Evolutionary conservation across 495 filamentous ascomycete species (phyloP).

Genomic region (Friedmanniomyces simplex): DNA sequence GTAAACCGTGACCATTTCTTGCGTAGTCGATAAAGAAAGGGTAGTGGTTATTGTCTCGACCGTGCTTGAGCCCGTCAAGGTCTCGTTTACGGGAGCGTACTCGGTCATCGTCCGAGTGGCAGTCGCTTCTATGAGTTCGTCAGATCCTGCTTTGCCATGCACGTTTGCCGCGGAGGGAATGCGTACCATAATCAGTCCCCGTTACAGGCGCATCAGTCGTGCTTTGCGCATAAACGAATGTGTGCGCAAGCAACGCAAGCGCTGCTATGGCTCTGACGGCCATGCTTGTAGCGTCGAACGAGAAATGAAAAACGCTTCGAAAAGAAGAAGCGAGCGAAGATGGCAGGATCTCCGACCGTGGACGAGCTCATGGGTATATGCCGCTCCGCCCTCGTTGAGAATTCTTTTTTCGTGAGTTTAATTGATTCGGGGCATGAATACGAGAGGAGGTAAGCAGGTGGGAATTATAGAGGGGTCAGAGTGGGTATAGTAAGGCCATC

Average conservation of each 20-base stretch:
- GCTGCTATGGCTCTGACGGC: neutral
- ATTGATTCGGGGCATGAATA: neutral
- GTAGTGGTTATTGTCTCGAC: neutral
- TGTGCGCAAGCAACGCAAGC: neutral
- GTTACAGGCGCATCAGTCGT: neutral
- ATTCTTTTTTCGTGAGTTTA: neutral
- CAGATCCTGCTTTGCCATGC: neutral
- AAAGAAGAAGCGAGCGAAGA: neutral
- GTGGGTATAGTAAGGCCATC: too few relatives aligned
- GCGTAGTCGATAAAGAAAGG: neutral
- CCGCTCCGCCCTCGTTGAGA: neutral
- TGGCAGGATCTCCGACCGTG: neutral
- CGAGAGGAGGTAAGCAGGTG: neutral
- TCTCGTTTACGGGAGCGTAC: neutral
- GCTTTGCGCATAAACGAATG: neutral
- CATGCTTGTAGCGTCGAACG: neutral
- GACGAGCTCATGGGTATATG: neutral
- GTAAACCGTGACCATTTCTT: neutral
- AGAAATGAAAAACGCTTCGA: neutral
- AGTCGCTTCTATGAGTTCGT: neutral
- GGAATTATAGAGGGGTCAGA: neutral
- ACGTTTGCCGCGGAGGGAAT: neutral
- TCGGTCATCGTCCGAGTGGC: constrained; percentile 1
- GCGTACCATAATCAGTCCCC: neutral
- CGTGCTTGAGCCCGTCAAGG: neutral